Evolutionary conservation across 371 early-diverging fungal genomes (phyloP).

Genomic region (Mucor indicus): DNA sequence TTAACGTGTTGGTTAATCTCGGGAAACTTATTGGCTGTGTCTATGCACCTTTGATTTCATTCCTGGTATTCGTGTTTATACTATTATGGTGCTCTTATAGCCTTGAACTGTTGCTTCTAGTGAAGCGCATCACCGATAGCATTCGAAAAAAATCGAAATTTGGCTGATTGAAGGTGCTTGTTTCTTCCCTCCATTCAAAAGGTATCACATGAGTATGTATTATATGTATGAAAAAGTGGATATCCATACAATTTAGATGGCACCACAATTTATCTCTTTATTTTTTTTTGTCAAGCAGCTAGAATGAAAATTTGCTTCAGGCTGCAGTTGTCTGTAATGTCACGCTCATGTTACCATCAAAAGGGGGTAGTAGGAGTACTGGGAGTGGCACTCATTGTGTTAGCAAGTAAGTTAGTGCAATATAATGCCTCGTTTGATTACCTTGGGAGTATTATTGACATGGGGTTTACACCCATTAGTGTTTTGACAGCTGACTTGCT

Average conservation of each 20-base stretch:
- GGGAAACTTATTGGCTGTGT: slow-evolving; percentile 72
- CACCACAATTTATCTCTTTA: slow-evolving; percentile 72
- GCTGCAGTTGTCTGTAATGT: slow-evolving; percentile 70
- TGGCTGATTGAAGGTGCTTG: slow-evolving; percentile 70
- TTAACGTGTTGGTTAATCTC: slow-evolving; percentile 59
- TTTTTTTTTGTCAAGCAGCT: slow-evolving; percentile 69
- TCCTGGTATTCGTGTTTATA: slow-evolving; percentile 57
- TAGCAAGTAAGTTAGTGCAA: slow-evolving; percentile 20
- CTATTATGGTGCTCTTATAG: slow-evolving; percentile 65
- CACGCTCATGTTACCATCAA: slow-evolving; percentile 72
- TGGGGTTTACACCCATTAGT: slow-evolving; percentile 75
- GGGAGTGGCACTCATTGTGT: slow-evolving; percentile 61
- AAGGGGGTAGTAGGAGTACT: slow-evolving; percentile 84
- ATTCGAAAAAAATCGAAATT: slow-evolving; percentile 71
- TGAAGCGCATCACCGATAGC: slow-evolving; percentile 79
- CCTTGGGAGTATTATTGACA: slow-evolving; percentile 80
- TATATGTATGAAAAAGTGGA: slow-evolving; percentile 42
- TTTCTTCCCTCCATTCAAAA: slow-evolving; percentile 75
- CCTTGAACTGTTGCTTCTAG: slow-evolving; percentile 84
- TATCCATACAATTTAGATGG: slow-evolving; percentile 86
- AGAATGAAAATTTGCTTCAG: slow-evolving; percentile 53
- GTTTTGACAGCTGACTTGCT: slow-evolving; percentile 75
- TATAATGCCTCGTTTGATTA: slow-evolving; percentile 63
- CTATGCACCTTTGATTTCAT: slow-evolving; percentile 60
- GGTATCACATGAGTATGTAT: slow-evolving; percentile 7